Evolutionary conservation across 1,284 basidiomycete species (phyloP).

Genomic region (Xanthoconium separans): DNA sequence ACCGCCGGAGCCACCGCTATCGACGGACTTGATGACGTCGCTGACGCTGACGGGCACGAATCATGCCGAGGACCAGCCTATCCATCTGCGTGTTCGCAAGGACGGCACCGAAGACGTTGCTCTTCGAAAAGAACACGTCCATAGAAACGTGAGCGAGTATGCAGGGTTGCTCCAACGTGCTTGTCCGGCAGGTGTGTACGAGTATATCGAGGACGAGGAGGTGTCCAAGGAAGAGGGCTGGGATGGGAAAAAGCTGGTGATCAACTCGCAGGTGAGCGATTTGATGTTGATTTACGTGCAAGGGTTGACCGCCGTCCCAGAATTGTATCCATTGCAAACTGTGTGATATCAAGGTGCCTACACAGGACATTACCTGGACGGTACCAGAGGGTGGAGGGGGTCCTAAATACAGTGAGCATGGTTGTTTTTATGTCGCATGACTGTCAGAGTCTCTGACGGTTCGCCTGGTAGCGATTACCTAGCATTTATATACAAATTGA

Average conservation of each 20-base stretch:
- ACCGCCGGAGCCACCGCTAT: conserved; percentile 85
- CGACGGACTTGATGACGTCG: conserved; percentile 92
- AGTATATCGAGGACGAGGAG: conserved; percentile 82
- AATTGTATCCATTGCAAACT: conserved; percentile 94
- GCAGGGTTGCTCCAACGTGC: conserved; percentile 86
- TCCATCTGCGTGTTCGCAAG: conserved; percentile 80
- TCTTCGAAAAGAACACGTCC: conserved; percentile 65
- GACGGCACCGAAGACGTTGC: conserved; percentile 48
- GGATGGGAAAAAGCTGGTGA: conserved; percentile 88
- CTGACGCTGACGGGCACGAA: conserved; percentile 93
- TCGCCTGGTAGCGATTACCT: conserved; percentile 14
- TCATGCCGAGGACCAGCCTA: conserved; percentile 94
- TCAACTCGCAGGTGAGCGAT: conserved; percentile 83
- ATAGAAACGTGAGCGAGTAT: conserved; percentile 77
- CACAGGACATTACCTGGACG: conserved; percentile 93
- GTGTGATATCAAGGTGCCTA: conserved; percentile 91
- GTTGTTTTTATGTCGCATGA: neutral
- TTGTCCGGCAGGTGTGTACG: conserved; percentile 97
- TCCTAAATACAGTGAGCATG: conserved; percentile 71
- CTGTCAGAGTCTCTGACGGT: neutral
- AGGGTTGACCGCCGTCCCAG: conserved; percentile 33
- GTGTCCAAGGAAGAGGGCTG: conserved; percentile 55
- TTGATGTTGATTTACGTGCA: neutral
- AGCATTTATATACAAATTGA: too few relatives aligned
- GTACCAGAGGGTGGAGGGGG: conserved; percentile 93